phyloP scores from a whole-genome alignment of 768 basidiomycete species.

The Crepidotus variabilis region DNA sequence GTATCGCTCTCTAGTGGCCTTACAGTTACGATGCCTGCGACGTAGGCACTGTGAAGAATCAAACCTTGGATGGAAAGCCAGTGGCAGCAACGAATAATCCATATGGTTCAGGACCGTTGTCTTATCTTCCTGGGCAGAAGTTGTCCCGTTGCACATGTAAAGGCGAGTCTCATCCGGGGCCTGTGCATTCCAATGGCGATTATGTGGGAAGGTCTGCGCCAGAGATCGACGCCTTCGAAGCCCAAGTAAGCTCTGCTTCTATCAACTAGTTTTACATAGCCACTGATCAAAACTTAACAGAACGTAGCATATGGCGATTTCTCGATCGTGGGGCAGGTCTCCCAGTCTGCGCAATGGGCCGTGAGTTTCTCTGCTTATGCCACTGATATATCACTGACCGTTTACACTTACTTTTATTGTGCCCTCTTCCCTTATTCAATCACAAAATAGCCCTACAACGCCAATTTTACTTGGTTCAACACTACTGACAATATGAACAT shows the following conservation, averaged over 20 bases:
- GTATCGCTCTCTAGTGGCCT: conserved; percentile 52
- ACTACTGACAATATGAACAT: conserved; percentile 56
- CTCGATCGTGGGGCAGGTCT: conserved; percentile 51
- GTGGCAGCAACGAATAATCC: conserved; percentile 38
- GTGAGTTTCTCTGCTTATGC: conserved; percentile 36
- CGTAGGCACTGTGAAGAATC: conserved; percentile 83
- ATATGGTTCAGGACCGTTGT: conserved; percentile 40
- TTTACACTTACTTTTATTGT: not conserved
- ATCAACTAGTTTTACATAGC: not conserved
- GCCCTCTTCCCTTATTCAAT: not conserved
- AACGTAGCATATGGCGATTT: conserved; percentile 23
- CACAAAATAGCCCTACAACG: conserved; percentile 66
- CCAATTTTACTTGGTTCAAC: conserved; percentile 67
- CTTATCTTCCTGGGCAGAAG: conserved; percentile 85
- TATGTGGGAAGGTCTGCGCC: conserved; percentile 82
- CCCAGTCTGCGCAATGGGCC: conserved; percentile 81
- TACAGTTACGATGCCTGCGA: conserved; percentile 86
- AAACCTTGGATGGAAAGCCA: conserved; percentile 68
- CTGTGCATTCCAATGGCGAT: conserved; percentile 68
- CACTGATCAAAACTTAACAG: not conserved
- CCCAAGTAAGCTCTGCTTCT: conserved; percentile 42
- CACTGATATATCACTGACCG: not conserved
- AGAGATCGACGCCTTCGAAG: conserved; percentile 90
- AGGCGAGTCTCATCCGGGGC: conserved; percentile 86
- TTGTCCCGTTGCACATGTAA: conserved; percentile 87